Percentiles rank a stretch among this genome's conserved stretches.
Conservation (phyloP, 495 filamentous ascomycete species). For the Podospora didyma region DNA sequence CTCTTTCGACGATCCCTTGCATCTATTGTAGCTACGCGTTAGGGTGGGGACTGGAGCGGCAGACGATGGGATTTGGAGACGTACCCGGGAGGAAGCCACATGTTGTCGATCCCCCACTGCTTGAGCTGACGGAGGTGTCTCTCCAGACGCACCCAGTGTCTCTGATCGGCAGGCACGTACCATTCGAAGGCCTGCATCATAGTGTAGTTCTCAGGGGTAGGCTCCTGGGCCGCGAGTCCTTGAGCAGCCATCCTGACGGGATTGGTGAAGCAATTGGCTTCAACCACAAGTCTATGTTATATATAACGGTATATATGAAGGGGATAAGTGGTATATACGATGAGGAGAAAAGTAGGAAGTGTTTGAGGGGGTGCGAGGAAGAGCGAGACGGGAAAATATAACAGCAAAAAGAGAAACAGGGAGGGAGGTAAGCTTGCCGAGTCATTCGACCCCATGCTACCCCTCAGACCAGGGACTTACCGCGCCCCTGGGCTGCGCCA, state of each 20-base stretch:
- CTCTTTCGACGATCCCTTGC: slow-evolving; percentile 59
- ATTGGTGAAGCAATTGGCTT: background rate
- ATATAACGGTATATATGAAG: background rate
- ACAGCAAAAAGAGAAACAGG: background rate
- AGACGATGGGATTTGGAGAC: background rate
- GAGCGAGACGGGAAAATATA: background rate
- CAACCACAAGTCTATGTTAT: background rate
- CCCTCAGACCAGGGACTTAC: no score
- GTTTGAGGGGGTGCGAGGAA: background rate
- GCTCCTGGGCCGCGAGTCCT: slow-evolving; percentile 2
- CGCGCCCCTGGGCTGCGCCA: no score
- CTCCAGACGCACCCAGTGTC: slow-evolving; percentile 60
- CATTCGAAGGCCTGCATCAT: slow-evolving; percentile 75
- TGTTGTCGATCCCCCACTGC: slow-evolving; percentile 57
- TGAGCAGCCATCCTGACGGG: slow-evolving; percentile 11
- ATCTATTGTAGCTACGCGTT: slow-evolving; percentile 26
- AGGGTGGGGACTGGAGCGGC: no score
- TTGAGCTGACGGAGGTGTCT: slow-evolving; percentile 52
- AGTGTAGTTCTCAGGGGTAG: slow-evolving; percentile 47
- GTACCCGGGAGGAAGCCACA: slow-evolving; percentile 66
- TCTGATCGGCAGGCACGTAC: slow-evolving; percentile 62
- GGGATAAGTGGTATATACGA: background rate
- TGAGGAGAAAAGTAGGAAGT: background rate
- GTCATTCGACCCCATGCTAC: background rate
- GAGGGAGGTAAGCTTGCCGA: background rate